Base-by-base conservation (phyloP, 331 rosid species). In the Prunus yedoensis region DNA sequence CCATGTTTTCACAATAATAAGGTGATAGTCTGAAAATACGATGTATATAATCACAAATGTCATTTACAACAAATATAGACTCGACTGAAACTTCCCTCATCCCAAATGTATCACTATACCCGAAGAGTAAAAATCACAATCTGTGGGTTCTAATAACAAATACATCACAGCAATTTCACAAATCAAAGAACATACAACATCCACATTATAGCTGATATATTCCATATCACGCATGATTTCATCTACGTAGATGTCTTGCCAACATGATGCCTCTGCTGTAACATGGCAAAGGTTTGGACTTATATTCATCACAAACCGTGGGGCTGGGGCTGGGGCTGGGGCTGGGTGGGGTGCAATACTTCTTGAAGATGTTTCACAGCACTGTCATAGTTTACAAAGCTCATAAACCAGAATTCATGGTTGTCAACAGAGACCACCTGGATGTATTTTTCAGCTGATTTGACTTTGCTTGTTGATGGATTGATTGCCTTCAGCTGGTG, bases 341-440 rank as follows among this genome's bases (percentile, higher is more conserved):
- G 77, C 0, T 73, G 71, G 0, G 7, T 56, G 45, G 97, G 82
- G 74, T 78, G 89, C 88, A 92, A 47, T 14, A 82, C 87, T 84
- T 84, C 93, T 83, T 79, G 86, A 65, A 95, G 90, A 82, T 77
- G 72, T 79, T 88, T 91, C 82, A 89, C 97, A 8, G 99, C 98
- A 62, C 89, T 83, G 78, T 95, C 99, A 68, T 92, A 95, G 79
- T 85, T 62, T 73, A 92, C 91, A 77, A 95, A 91, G 54, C 98
- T 96, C 99, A 92, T 84, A 77, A 95, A 92, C 99, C 99, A 95
- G 83, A 95, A 92, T 75, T 95, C 98, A 66, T 92, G 97, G 82
- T 91, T 91, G 83, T 95, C 97, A 15, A 95, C 88, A 18, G 99
- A 90, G 73, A 95, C 86, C 25, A 90, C 85, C 94, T 92, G 97